Evolutionary conservation across 345 rosid genomes (phyloP).

Genomic region (Corchorus olitorius): DNA sequence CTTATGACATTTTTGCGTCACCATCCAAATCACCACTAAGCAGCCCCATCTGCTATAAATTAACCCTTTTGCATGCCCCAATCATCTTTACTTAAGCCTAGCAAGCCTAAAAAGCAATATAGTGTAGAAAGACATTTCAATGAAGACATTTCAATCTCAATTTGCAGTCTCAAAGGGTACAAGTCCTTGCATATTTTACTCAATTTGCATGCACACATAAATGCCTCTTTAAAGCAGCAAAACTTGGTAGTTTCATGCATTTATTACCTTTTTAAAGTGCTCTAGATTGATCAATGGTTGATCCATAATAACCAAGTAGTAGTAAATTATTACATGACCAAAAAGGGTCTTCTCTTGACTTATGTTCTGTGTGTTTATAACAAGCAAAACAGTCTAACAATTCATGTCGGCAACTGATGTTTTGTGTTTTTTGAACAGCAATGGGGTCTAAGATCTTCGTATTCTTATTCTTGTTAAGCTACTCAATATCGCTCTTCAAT

Average conservation of each 20-base stretch:
- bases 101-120: neutral
- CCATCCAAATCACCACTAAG: neutral
- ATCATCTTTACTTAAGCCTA: neutral
- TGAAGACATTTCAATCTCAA: neutral
- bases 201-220: neutral
- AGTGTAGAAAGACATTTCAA: neutral
- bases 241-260: neutral
- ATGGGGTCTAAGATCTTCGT: slow-evolving; percentile 18
- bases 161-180: neutral
- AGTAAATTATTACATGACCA: neutral
- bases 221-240: neutral
- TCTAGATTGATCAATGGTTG: no score
- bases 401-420: neutral
- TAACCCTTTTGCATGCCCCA: neutral
- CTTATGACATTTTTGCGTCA: neutral
- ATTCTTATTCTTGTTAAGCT: slow-evolving; percentile 17
- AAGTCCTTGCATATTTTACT: neutral
- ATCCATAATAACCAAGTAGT: no score
- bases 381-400: neutral
- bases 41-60: neutral
- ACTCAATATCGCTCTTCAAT: slow-evolving; percentile 1
- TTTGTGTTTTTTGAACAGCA: neutral
- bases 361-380: neutral
- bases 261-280: neutral
- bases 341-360: neutral